Evolutionary conservation across 202 grass and related monocot species (phyloP).

Genomic region (Panicum hallii): DNA sequence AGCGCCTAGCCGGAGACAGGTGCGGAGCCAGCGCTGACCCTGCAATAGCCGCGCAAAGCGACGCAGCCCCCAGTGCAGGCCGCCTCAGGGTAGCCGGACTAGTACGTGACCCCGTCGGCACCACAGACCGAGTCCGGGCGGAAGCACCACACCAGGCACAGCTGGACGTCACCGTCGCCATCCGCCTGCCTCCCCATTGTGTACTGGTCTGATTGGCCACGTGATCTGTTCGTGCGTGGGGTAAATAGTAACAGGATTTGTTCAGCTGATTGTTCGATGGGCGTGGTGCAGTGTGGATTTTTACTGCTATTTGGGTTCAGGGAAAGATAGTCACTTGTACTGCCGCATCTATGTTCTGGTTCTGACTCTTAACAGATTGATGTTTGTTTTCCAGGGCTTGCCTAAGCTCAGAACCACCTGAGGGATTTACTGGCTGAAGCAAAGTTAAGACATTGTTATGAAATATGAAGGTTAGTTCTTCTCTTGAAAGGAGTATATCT

Average conservation of each 20-base stretch:
- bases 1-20: conserved; percentile 77
- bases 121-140: conserved; percentile 85
- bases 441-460: conserved; percentile 76
- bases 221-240: no score
- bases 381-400: conserved; percentile 11
- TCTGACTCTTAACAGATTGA: no score
- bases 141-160: conserved; percentile 79
- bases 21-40: conserved; percentile 66
- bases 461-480: conserved; percentile 17
- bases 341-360: no score
- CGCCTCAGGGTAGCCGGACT: conserved; percentile 84
- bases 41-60: conserved; percentile 70
- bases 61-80: conserved; percentile 71
- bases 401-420: conserved; percentile 82
- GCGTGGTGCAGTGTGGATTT: no score
- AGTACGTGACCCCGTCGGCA: conserved; percentile 76
- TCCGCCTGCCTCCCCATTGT: conserved; percentile 9
- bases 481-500: no score
- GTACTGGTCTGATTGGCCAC: no score
- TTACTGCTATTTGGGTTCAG: no score
- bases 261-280: no score
- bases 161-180: conserved; percentile 33
- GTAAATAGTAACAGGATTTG: no score
- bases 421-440: conserved; percentile 49
- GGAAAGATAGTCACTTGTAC: no score